phyloP scores from a whole-genome alignment of 768 basidiomycete genomes.

The Rhizopogon roseolus region DNA sequence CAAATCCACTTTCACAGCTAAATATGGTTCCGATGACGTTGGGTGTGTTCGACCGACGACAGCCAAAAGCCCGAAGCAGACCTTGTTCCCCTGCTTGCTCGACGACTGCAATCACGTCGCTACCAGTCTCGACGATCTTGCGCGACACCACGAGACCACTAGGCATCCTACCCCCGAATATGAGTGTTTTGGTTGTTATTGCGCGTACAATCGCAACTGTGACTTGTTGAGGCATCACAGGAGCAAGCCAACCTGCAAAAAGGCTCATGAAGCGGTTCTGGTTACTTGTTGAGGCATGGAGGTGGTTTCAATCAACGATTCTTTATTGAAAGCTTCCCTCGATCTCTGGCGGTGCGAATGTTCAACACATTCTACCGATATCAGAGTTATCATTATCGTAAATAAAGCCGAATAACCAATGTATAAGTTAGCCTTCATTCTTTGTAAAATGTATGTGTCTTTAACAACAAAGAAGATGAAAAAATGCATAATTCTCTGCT shows the following conservation, averaged over 20 bases:
- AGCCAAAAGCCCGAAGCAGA: conserved; percentile 7
- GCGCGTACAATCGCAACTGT: conserved; percentile 25
- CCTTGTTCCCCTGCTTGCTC: conserved; percentile 17
- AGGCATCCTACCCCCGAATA: conserved; percentile 19
- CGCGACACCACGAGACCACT: conserved; percentile 25
- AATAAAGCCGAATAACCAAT: neutral
- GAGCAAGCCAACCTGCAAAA: conserved; percentile 22
- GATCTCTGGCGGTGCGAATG: neutral
- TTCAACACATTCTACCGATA: neutral
- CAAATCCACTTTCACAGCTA: neutral
- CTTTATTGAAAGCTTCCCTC: no score
- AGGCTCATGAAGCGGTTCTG: conserved; percentile 11
- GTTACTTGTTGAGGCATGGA: no score
- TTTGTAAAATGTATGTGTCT: neutral
- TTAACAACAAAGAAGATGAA: neutral
- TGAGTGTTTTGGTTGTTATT: conserved; percentile 18
- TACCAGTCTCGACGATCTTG: conserved; percentile 21
- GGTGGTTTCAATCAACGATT: no score
- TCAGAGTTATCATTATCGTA: neutral
- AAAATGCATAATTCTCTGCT: neutral
- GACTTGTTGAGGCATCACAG: conserved; percentile 29
- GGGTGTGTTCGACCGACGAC: neutral
- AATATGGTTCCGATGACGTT: neutral
- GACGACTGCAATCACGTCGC: conserved; percentile 23
- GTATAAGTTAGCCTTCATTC: neutral